Base-by-base conservation (phyloP, 2,329 filamentous ascomycete genomes). In the Emergomyces pasteurianus region DNA sequence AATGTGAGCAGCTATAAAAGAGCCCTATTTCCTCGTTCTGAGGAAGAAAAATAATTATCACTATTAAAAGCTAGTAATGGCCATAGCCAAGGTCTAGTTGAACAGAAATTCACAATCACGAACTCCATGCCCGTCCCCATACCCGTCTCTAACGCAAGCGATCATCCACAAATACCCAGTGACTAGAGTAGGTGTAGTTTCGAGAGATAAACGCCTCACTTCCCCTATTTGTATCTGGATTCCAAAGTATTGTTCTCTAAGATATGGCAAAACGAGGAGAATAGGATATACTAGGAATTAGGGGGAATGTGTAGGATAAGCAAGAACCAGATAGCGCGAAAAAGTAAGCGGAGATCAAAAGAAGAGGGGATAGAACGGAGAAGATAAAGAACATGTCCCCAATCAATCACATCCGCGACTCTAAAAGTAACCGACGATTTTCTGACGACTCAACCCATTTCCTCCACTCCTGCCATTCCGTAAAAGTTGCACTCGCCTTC, bases 381-480 rank as follows among this genome's bases (percentile, higher is more conserved):
- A 38, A 53, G 34, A 34, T 38, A 5, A 54, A 38, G 8, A 14
- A 38, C 38, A 21, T 34, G 7, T 21, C 28, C 34, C 52, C 14
- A 38, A 38, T 54, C 36, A 57, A n/a, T 43, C 38, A 43, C 54
- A 54, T 52, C 34, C 46, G 43, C 42, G 31, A 56, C 23, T 58
- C 60, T 58, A 65, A 58, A 26, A 60, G 34, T 14, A 36, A 40
- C 36, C 53, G 59, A 46, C 59, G 60, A 14, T 36, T 34, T 18
- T 34, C 50, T 10, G 60, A 63, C 31, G 61, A 62, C 56, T 59
- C 58, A 18, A 86, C 82, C 88, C 90, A 94, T 18, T 86, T 81
- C 71, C 84, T 84, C 89, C 91, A 96, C 66, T 81, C 81, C 78
- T 83, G 86, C 81, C 86, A 97, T 68, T 92, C 88, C 1, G 73